phyloP scores from a whole-genome alignment of 2,329 filamentous ascomycete genomes.

The Pseudogymnoascus sp. region DNA sequence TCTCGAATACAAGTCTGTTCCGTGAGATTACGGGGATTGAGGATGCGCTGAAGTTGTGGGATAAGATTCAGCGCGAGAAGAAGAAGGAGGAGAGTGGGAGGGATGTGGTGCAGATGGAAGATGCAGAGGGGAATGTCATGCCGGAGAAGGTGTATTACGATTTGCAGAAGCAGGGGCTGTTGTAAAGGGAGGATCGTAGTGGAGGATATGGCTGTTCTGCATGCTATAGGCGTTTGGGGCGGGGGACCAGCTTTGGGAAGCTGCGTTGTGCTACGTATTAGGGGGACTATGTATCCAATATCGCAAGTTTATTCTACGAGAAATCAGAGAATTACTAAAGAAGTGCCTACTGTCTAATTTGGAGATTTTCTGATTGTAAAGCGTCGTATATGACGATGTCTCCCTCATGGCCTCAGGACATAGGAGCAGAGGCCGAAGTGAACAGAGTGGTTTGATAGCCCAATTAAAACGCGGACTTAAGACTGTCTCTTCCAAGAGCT shows the following conservation, averaged over 20 bases:
- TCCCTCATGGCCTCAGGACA: background rate
- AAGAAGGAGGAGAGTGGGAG: constrained; percentile 68
- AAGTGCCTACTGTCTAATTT: background rate
- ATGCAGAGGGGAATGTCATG: constrained; percentile 96
- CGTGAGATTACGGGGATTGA: constrained; percentile 89
- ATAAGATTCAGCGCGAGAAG: constrained; percentile 82
- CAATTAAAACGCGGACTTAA: background rate
- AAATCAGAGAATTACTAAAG: background rate
- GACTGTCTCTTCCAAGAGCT: too few relatives aligned
- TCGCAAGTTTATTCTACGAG: background rate
- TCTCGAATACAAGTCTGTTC: constrained; percentile 85
- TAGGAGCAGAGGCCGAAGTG: background rate
- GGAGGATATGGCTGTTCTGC: background rate
- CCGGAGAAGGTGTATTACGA: constrained; percentile 97
- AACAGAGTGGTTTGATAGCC: background rate
- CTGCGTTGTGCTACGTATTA: background rate
- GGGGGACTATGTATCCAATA: background rate
- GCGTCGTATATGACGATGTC: background rate
- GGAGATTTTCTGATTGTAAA: background rate
- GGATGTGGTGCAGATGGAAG: constrained; percentile 89
- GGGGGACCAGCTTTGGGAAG: background rate
- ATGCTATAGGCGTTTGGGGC: background rate
- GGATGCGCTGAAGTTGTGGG: constrained; percentile 81
- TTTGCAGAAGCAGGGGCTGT: constrained; percentile 80
- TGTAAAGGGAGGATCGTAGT: constrained; percentile 35